These are phyloP conservation scores for Diplodia mutila DNA, from an alignment of 2,329 filamentous ascomycete genomes.

Conservation along the genomic window DNA sequence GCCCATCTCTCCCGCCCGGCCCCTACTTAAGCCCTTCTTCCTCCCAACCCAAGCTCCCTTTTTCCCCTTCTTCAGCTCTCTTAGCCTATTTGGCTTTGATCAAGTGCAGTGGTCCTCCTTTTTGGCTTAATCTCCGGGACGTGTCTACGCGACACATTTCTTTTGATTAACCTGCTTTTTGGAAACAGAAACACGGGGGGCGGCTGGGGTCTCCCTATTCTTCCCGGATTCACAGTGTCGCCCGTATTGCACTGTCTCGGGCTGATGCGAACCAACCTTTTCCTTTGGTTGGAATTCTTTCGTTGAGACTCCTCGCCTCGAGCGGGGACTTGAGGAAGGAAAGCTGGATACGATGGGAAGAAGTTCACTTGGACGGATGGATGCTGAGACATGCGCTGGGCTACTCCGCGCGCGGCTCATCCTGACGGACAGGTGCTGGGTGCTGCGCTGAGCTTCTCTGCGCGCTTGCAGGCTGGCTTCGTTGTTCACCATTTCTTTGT, in stretches of 20 bases:
- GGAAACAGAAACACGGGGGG: neutral
- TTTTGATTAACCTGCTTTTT: neutral
- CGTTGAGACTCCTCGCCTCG: neutral
- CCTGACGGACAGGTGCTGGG: too few relatives aligned
- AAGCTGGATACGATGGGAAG: neutral
- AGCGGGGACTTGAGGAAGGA: neutral
- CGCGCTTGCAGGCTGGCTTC: too few relatives aligned
- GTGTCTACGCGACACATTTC: neutral
- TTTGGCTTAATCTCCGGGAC: neutral
- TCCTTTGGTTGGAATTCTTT: neutral
- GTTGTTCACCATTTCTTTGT: too few relatives aligned
- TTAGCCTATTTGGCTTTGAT: neutral
- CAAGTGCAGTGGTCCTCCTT: neutral
- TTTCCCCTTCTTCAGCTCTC: neutral
- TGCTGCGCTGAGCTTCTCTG: too few relatives aligned
- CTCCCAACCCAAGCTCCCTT: neutral
- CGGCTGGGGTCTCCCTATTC: neutral
- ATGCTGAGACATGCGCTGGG: too few relatives aligned
- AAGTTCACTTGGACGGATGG: neutral
- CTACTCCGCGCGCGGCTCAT: too few relatives aligned
- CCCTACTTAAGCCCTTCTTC: neutral
- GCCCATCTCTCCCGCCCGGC: neutral
- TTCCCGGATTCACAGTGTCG: neutral
- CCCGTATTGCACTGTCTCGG: constrained; percentile 6
- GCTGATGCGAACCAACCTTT: neutral